A percentile compares a stretch with the other conserved stretches of the same genome.
These are phyloP conservation scores for Pyrenochaeta sp. DNA, from an alignment of 2,329 filamentous ascomycete species.

Conservation along the genomic window DNA sequence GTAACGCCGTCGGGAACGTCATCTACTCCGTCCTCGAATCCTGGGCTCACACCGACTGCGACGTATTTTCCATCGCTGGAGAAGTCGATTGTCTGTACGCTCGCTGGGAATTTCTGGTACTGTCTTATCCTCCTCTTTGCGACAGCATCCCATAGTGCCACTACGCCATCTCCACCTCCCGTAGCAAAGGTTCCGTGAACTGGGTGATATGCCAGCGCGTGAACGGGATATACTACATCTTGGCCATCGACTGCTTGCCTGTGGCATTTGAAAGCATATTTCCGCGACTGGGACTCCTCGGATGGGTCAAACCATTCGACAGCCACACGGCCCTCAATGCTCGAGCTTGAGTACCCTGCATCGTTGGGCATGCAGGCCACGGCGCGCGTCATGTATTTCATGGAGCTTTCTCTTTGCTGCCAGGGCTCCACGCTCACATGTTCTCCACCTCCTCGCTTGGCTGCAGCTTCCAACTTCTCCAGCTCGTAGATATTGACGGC, in stretches of 20 bases:
- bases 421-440: conserved; percentile 73
- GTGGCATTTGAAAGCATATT: conserved; percentile 99
- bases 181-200: conserved; percentile 84
- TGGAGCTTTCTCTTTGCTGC: conserved; percentile 91
- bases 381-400: conserved; percentile 95
- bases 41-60: conserved; percentile 82
- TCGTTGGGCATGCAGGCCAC: conserved; percentile 98
- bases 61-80: conserved; percentile 79
- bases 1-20: conserved; percentile 77
- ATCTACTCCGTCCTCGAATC: conserved; percentile 87
- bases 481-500: conserved; percentile 96
- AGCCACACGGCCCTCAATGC: conserved; percentile 93
- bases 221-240: conserved; percentile 91
- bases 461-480: conserved; percentile 63
- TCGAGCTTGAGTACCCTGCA: conserved; percentile 88
- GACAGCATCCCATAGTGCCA: conserved; percentile 92
- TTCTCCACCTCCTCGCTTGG: conserved; percentile 26
- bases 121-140: conserved; percentile 89
- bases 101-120: conserved; percentile 84
- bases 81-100: conserved; percentile 80
- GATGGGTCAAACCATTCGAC: conserved; percentile 98
- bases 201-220: conserved; percentile 88
- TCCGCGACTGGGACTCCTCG: conserved; percentile 84
- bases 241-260: conserved; percentile 75
- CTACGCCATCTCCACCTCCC: conserved; percentile 87